Evolutionary conservation across 805 yeast species (phyloP).

Genomic region (Scheffersomyces stipitis): DNA sequence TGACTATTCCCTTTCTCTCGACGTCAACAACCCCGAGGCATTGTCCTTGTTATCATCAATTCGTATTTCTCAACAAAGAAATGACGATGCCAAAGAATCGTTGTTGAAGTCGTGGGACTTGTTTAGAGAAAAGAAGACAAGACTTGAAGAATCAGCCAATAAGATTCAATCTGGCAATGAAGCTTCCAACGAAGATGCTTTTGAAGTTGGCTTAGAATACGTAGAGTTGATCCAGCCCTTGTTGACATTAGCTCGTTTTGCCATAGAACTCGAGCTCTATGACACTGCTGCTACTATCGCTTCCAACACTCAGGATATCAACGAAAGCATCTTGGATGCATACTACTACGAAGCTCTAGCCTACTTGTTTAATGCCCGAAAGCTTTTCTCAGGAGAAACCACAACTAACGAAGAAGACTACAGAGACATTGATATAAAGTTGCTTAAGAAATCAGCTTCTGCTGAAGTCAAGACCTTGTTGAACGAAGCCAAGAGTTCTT

Average conservation of each 20-base stretch:
- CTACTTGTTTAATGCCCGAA: conserved; percentile 46
- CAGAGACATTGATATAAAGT: conserved; percentile 33
- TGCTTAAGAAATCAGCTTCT: conserved; percentile 16
- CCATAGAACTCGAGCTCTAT: conserved; percentile 73
- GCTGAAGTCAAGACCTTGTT: conserved; percentile 30
- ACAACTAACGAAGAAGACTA: conserved; percentile 40
- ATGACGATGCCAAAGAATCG: conserved; percentile 70
- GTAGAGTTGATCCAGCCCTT: conserved; percentile 73
- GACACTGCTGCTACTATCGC: conserved; percentile 70
- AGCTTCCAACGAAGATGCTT: conserved; percentile 35
- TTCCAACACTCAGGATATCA: conserved; percentile 65
- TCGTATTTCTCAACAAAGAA: conserved; percentile 80
- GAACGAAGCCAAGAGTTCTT: conserved; percentile 42
- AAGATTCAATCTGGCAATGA: conserved; percentile 11
- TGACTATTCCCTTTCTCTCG: conserved; percentile 59
- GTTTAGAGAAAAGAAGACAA: conserved; percentile 51
- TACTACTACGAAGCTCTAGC: conserved; percentile 84
- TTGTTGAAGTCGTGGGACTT: conserved; percentile 70
- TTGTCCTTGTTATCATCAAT: conserved; percentile 84
- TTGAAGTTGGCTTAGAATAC: conserved; percentile 51
- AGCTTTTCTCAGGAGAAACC: conserved; percentile 10
- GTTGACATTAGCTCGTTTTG: conserved; percentile 66
- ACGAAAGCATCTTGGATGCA: conserved; percentile 80
- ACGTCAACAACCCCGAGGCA: conserved; percentile 68
- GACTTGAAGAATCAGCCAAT: conserved; percentile 44